phyloP scores from a whole-genome alignment of 2,329 filamentous ascomycete genomes.

The Alternaria postmessia region DNA sequence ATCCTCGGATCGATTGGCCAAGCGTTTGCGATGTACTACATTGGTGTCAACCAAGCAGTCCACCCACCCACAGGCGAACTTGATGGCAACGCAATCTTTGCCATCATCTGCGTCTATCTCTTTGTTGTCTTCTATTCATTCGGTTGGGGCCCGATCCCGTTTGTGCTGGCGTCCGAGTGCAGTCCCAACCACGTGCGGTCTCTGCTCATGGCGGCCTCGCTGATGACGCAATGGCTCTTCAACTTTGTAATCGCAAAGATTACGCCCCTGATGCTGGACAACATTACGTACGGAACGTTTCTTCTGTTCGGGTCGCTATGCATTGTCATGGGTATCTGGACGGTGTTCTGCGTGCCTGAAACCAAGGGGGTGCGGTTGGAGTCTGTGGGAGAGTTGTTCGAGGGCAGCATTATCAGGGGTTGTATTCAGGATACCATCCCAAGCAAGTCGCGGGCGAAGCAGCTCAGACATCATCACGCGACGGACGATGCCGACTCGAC shows the following conservation, averaged over 20 bases:
- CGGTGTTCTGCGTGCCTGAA: slow-evolving; percentile 54
- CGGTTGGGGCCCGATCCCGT: slow-evolving; percentile 58
- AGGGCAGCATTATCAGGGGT: slow-evolving; percentile 53
- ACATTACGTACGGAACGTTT: slow-evolving; percentile 56
- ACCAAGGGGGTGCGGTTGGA: slow-evolving; percentile 56
- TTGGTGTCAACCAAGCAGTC: slow-evolving; percentile 45
- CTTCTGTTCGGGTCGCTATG: slow-evolving; percentile 54
- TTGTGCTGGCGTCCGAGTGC: slow-evolving; percentile 55
- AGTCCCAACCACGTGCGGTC: slow-evolving; percentile 52
- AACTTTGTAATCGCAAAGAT: slow-evolving; percentile 46
- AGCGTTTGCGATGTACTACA: slow-evolving; percentile 54
- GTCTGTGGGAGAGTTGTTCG: slow-evolving; percentile 53
- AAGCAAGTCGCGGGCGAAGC: slow-evolving; percentile 46
- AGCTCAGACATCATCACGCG: slow-evolving; percentile 43
- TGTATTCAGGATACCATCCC: slow-evolving; percentile 52
- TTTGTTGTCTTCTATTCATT: slow-evolving; percentile 59
- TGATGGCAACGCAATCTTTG: slow-evolving; percentile 52
- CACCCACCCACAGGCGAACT: slow-evolving; percentile 46
- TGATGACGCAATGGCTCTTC: slow-evolving; percentile 58
- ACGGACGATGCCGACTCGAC: slow-evolving; percentile 42
- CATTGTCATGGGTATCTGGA: slow-evolving; percentile 54
- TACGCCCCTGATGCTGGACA: slow-evolving; percentile 54
- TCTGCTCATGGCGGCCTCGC: slow-evolving; percentile 54
- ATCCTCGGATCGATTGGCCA: slow-evolving; percentile 54
- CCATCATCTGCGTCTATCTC: slow-evolving; percentile 62